Evolutionary conservation across 495 filamentous ascomycete genomes (phyloP), one percentile per base, ranked within the genome.

Genomic region (Astrothelium subdiscretum): DNA sequence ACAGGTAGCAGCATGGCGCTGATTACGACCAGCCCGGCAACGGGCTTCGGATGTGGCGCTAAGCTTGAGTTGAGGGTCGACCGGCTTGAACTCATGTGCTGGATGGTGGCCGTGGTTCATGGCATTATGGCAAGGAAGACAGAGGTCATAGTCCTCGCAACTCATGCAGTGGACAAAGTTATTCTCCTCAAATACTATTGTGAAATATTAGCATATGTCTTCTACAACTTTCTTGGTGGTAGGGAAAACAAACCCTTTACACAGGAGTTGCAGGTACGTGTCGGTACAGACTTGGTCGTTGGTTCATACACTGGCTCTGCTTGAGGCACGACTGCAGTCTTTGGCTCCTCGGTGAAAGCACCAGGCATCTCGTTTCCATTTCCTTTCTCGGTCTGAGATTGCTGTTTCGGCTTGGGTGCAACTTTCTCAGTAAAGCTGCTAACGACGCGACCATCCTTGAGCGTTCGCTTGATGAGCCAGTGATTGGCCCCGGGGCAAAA

Each of bases 111-210:
- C 95, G 69, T 99, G 94, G 66, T 84, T 84, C 71, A 86, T 79
- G 52, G 76, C 80, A 58, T 84, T 74, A 43, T 92, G 88, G 76
- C 94, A 99, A 31, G 75, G 72, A 61, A 89, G 79, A 81, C 94
- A 99, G 32, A 99, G 83, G 68, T 97, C 92, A 71, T 83, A 97
- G 74, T 97, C 92, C 2, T 89, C 86, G 71, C 94, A 99, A 44
- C 79, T 77, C 11, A 77, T 81, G 80, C 94, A 99, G 62, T 88
- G 89, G 62, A 97, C 85, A 70, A 97, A 91, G 57, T 88, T 81
- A 31, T 78, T 76, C 71, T 92, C 90, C 44, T 85, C 81, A 29
- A 88, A 77, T 65, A 92, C 88, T 87, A 71, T 57, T 60, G 31
- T 24, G 57, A 12, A 65, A 59, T n/a, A 31, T 70, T 65, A 72